phyloP scores from a whole-genome alignment of 208 protist genomes.

The Leptomonas pyrrhocoris region DNA sequence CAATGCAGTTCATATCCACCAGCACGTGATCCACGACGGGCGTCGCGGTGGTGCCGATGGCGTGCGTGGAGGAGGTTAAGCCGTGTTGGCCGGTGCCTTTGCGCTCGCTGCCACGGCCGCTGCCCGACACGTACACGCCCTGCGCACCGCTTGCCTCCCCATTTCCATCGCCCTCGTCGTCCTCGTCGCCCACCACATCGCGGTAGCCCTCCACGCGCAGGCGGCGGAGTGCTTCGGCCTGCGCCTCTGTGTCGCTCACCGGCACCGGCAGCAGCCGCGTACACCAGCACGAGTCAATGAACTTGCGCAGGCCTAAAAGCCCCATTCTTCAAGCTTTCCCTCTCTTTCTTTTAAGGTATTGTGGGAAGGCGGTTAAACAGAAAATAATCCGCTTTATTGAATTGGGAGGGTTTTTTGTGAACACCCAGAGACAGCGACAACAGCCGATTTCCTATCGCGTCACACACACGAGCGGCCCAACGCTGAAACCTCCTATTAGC shows the following conservation, averaged over 20 bases:
- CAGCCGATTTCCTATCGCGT: too few relatives aligned
- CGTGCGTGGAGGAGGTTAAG: constrained; percentile 27
- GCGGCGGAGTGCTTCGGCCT: constrained; percentile 30
- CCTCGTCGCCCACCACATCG: constrained; percentile 14
- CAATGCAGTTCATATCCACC: constrained; percentile 87
- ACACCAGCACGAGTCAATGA: constrained; percentile 76
- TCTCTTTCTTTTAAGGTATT: too few relatives aligned
- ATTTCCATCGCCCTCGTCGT: background rate
- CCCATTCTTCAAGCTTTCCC: constrained; percentile 41
- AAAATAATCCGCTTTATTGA: constrained; percentile 7
- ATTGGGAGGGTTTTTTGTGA: too few relatives aligned
- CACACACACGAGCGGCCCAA: too few relatives aligned
- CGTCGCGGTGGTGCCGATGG: background rate
- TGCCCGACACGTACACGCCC: background rate
- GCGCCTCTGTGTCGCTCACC: constrained; percentile 49
- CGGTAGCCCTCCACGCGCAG: constrained; percentile 20
- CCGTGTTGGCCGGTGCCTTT: background rate
- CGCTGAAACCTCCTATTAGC: too few relatives aligned
- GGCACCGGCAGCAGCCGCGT: constrained; percentile 70
- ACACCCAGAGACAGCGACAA: too few relatives aligned
- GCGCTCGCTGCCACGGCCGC: background rate
- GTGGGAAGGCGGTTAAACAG: background rate
- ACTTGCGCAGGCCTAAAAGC: constrained; percentile 81
- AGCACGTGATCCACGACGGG: constrained; percentile 73
- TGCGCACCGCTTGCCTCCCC: too few relatives aligned